Evolutionary conservation across 345 rosid genomes (phyloP).

Genomic region (Corchorus olitorius): DNA sequence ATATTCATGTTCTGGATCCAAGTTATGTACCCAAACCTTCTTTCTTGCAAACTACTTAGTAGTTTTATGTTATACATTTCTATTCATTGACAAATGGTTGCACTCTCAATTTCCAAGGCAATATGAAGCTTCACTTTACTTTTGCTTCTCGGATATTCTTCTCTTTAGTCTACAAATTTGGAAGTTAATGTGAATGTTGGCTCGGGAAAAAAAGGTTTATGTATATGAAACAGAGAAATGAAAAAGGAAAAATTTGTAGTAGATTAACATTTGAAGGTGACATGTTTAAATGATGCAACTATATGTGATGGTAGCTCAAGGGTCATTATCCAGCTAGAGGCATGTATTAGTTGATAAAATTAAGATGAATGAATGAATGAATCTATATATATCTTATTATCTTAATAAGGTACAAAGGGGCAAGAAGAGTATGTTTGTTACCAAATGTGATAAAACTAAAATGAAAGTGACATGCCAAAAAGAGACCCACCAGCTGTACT

Average conservation of each 20-base stretch:
- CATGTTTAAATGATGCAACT: neutral
- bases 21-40: neutral
- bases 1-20: slow-evolving; percentile 3
- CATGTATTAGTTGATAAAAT: neutral
- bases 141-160: too few relatives aligned
- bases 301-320: neutral
- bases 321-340: neutral
- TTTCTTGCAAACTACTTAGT: too few relatives aligned
- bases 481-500: slow-evolving; percentile 9
- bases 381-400: neutral
- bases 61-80: too few relatives aligned
- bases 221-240: too few relatives aligned
- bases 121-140: too few relatives aligned
- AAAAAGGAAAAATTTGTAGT: too few relatives aligned
- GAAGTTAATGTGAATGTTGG: too few relatives aligned
- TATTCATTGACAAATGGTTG: too few relatives aligned
- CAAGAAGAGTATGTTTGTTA: neutral
- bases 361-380: neutral
- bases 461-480: slow-evolving; percentile 11
- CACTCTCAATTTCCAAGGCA: too few relatives aligned
- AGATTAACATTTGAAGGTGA: too few relatives aligned
- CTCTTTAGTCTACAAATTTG: too few relatives aligned
- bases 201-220: too few relatives aligned
- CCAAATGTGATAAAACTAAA: slow-evolving; percentile 21
- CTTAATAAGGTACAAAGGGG: slow-evolving; percentile 12